These are phyloP conservation scores for Colletotrichum chrysophilum DNA, from an alignment of 2,329 filamentous ascomycete genomes.

Conservation along the genomic window DNA sequence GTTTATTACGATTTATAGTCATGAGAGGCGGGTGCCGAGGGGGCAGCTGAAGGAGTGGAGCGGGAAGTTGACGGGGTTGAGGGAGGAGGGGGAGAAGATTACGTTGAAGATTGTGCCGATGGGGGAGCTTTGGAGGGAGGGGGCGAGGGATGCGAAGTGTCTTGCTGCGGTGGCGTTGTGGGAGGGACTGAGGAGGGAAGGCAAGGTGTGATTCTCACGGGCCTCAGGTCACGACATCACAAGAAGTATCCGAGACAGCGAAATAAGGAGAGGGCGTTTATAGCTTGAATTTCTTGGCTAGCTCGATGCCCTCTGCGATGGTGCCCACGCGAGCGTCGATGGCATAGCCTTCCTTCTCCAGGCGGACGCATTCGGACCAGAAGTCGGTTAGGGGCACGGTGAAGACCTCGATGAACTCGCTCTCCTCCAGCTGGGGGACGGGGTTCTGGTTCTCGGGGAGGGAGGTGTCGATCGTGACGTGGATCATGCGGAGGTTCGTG, in stretches of 20 bases:
- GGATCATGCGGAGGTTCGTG: conserved; percentile 72
- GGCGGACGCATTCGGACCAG: conserved; percentile 68
- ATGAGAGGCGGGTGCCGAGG: conserved; percentile 57
- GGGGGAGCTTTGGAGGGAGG: conserved; percentile 62
- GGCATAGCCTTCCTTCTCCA: conserved; percentile 75
- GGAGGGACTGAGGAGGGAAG: conserved; percentile 57
- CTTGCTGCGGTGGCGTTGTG: conserved; percentile 64
- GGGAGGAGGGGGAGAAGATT: conserved; percentile 66
- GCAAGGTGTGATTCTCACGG: conserved; percentile 35
- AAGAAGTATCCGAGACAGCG: background rate
- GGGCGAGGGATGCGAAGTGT: conserved; percentile 63
- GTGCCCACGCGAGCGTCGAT: conserved; percentile 82
- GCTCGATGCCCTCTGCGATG: conserved; percentile 78
- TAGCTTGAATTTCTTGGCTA: conserved; percentile 64
- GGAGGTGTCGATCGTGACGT: conserved; percentile 74
- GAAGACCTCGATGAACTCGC: conserved; percentile 84
- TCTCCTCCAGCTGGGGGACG: conserved; percentile 75
- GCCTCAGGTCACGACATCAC: background rate
- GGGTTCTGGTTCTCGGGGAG: conserved; percentile 72
- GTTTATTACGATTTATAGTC: conserved; percentile 62
- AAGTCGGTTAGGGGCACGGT: conserved; percentile 67
- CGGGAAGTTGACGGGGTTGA: conserved; percentile 62
- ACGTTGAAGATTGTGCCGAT: conserved; percentile 63
- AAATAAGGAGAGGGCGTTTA: conserved; percentile 20
- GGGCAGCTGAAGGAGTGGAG: conserved; percentile 58